These are phyloP conservation scores for Candida peoriensis DNA, from an alignment of 805 yeast genomes.

Conservation along the genomic window DNA sequence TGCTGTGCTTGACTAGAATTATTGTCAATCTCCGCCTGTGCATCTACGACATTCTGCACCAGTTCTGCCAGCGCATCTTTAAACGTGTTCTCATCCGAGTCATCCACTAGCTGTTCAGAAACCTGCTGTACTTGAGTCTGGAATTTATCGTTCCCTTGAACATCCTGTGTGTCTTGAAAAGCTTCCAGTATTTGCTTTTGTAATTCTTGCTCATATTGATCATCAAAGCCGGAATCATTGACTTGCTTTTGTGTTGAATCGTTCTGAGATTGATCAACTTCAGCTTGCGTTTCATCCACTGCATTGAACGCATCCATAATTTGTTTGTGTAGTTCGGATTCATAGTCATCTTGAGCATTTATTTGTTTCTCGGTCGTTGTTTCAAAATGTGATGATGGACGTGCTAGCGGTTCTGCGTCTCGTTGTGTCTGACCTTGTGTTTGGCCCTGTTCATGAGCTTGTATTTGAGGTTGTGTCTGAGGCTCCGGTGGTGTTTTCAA, in stretches of 20 bases:
- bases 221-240: slow-evolving; percentile 1
- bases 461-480: not conserved
- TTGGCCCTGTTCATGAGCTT: not conserved
- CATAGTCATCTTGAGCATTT: slow-evolving; percentile 12
- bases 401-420: too few relatives aligned
- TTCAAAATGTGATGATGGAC: too few relatives aligned
- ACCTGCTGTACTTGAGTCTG: slow-evolving; percentile 3
- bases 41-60: slow-evolving; percentile 50
- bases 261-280: slow-evolving; percentile 15
- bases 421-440: not conserved
- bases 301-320: slow-evolving; percentile 21
- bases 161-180: slow-evolving; percentile 10
- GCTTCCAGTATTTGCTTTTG: slow-evolving; percentile 15
- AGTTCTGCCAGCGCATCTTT: slow-evolving; percentile 52
- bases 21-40: slow-evolving; percentile 17
- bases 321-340: slow-evolving; percentile 19
- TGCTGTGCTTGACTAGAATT: slow-evolving; percentile 4
- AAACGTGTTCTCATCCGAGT: slow-evolving; percentile 29
- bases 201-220: slow-evolving; percentile 16
- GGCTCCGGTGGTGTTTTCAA: slow-evolving; percentile 2
- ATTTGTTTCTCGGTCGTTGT: too few relatives aligned
- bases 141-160: slow-evolving; percentile 7
- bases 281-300: slow-evolving; percentile 10
- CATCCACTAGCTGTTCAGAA: slow-evolving; percentile 1
- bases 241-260: slow-evolving; percentile 10